phyloP scores from a whole-genome alignment of 75 land plant species.

The Cunninghamia lanceolata region DNA sequence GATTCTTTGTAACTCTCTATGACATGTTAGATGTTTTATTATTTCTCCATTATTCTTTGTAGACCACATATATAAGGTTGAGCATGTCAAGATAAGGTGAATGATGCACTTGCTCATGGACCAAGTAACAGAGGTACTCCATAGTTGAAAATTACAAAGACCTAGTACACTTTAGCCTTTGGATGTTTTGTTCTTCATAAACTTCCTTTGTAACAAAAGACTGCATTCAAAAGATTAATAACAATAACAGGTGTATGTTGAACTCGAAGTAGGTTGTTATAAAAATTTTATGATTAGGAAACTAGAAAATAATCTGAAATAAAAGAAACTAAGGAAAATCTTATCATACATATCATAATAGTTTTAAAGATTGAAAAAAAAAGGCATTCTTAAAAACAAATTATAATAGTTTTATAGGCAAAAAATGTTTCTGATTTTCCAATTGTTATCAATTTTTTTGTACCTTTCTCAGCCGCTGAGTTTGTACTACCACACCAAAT shows the following conservation, averaged over 20 bases:
- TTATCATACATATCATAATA: background rate
- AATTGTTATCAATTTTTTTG: background rate
- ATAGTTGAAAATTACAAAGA: background rate
- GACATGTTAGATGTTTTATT: too few relatives aligned
- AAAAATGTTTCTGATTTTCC: background rate
- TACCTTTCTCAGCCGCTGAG: conserved; percentile 92
- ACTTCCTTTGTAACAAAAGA: background rate
- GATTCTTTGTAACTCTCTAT: too few relatives aligned
- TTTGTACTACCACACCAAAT: conserved; percentile 99
- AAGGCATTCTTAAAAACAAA: background rate
- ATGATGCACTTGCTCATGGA: background rate
- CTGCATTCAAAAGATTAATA: background rate
- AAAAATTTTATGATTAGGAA: background rate
- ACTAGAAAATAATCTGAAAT: background rate
- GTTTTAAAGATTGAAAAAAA: background rate
- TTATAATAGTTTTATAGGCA: background rate
- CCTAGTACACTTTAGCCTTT: background rate
- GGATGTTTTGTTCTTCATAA: background rate
- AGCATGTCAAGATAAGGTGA: background rate
- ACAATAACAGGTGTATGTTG: background rate
- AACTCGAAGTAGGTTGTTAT: background rate
- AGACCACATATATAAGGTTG: background rate
- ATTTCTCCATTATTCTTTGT: background rate
- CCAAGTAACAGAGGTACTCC: background rate
- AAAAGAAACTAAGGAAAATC: background rate